Evolutionary conservation across 164 flowering plant genomes (phyloP), one percentile per base, ranked within the genome.

Genomic region (Platanus orientalis): DNA sequence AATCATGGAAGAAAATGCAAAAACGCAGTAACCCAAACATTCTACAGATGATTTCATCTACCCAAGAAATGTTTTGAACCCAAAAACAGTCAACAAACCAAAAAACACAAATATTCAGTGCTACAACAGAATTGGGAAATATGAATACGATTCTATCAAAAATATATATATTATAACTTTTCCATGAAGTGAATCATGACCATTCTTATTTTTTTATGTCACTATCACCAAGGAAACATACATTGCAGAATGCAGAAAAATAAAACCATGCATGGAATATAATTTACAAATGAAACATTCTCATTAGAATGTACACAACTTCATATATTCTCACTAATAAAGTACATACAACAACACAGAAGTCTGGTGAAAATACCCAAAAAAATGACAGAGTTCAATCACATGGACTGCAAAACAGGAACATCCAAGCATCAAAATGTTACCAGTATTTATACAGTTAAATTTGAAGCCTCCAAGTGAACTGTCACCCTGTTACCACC

Each of bases 301-400:
- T 62, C 30, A 25, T 58, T 47, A 40, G 62, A 58, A 58, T 67
- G 36, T 63, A 68, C 75, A 75, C 57, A 63, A 28, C 55, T 45
- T 54, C 25, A 39, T 26, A 54, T 34, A 57, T 51, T 64, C 57
- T 58, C 40, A 58, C 68, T 66, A 47, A 49, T 48, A 66, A 39
- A 69, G 74, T 75, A 76, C 85, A 79, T 76, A 76, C 84, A 80
- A 74, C 74, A 70, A 50, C 63, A 66, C 6, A 44, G 42, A n/a
- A 50, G 32, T 26, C 39, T 63, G 47, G 48, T 9, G 17, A 42
- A 3, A 10, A 42, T 13, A 42, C 47, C 47, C 5, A 34, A 5
- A 42, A 72, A 69, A 79, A 60, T 65, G 72, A 65, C 70, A 66
- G 67, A 63, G 74, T 69, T 73, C 58, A 67, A 61, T 71, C 70